These are phyloP conservation scores for Podospora pseudocomata DNA, from an alignment of 495 filamentous ascomycete species.

Conservation along the genomic window DNA sequence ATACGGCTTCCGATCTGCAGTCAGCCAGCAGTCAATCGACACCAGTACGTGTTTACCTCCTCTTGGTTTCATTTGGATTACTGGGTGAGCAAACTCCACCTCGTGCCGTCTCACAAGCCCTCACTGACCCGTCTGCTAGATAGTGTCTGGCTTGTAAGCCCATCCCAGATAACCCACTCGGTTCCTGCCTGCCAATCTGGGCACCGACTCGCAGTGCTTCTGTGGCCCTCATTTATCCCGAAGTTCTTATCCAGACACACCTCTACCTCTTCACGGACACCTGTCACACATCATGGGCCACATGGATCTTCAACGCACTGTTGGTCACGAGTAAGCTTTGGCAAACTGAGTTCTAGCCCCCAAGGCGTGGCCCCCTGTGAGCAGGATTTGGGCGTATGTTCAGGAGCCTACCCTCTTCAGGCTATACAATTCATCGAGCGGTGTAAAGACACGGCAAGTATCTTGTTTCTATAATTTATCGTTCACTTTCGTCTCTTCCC, in stretches of 20 bases:
- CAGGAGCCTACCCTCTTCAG: neutral
- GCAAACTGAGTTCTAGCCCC: neutral
- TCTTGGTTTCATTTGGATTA: conserved; percentile 26
- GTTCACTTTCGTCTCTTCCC: conserved; percentile 5
- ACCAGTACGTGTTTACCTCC: conserved; percentile 22
- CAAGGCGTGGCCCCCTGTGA: neutral
- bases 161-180: conserved; percentile 7
- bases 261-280: neutral
- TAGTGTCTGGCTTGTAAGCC: conserved; percentile 16
- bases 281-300: neutral
- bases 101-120: conserved; percentile 14
- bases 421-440: neutral
- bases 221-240: neutral
- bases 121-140: neutral
- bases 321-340: neutral
- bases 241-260: neutral
- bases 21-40: conserved; percentile 20
- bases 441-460: neutral
- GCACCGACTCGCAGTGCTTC: conserved; percentile 1
- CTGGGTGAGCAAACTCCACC: conserved; percentile 14
- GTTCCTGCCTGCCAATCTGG: conserved; percentile 8
- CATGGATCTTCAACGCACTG: neutral
- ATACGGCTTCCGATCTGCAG: conserved; percentile 19
- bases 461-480: neutral
- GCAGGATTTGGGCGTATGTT: neutral